These are phyloP conservation scores for Solanum hybrid DNA, from an alignment of 305 asterid genomes.

Conservation along the genomic window DNA sequence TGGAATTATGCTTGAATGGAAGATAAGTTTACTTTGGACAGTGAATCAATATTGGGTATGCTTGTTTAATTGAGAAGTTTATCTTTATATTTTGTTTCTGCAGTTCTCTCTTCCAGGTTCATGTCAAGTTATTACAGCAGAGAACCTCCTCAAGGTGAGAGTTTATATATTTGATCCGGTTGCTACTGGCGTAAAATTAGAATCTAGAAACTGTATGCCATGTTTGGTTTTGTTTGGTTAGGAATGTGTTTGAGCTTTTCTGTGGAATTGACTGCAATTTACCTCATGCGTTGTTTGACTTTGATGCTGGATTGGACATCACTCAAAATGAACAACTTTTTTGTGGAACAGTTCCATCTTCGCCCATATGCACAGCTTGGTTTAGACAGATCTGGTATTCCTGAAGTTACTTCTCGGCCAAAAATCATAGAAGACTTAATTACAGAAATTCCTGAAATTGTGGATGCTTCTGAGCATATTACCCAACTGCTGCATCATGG, in stretches of 20 bases:
- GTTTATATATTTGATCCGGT: not conserved
- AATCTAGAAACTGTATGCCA: not conserved
- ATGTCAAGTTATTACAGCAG: conserved; percentile 47
- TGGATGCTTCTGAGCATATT: conserved; percentile 48
- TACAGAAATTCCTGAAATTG: conserved; percentile 68
- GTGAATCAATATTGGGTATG: not conserved
- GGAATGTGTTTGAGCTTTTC: not conserved
- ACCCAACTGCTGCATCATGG: conserved; percentile 34
- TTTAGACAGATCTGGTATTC: conserved; percentile 62
- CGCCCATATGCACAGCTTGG: conserved; percentile 85
- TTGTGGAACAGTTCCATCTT: conserved; percentile 46
- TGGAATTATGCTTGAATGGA: not conserved
- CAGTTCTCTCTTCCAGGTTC: conserved; percentile 41
- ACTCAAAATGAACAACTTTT: not conserved
- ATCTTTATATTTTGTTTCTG: conserved; percentile 11
- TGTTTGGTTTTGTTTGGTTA: not conserved
- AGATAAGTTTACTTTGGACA: not conserved
- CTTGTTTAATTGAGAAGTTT: conserved; percentile 2
- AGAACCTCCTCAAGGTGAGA: conserved; percentile 92
- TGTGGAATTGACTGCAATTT: not conserved
- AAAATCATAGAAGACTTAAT: conserved; percentile 55
- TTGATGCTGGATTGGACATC: not conserved
- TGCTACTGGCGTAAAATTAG: not conserved
- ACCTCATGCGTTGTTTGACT: not conserved
- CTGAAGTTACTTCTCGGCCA: conserved; percentile 33